Base-by-base conservation (phyloP, 768 basidiomycete species). In the Dioszegia hungarica region DNA sequence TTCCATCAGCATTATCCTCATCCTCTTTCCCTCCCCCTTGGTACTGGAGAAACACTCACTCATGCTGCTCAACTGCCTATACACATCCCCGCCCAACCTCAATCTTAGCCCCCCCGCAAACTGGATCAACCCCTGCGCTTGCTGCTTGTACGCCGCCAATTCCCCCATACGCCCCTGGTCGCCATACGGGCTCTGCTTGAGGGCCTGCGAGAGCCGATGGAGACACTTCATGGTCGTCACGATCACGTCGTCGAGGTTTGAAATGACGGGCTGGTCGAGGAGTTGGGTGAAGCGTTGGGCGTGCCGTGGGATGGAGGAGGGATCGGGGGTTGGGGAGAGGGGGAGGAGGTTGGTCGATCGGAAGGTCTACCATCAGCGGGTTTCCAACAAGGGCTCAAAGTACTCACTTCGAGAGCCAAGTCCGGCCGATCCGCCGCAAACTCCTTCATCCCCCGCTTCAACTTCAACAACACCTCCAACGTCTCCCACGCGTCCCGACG, bases 181-280 rank as follows among this genome's bases (percentile, higher is more conserved):
- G 12, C 86, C 82, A 20, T 83, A 84, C 39, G 81, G 78, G 27
- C 86, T 85, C 11, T 79, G 78, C 75, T 94, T 94, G 56, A 85
- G 79, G 56, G 82, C 83, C 55, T 86, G 86, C 65, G 94, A 88
- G 15, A 93, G 83, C 14, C 82, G 84, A 46, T 88, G 86, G 25
- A 98, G 83, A 27, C 86, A 84, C 70, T 92, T 90, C 95, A 98
- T 99, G 20, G 90, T 87, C 36, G 91, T 82, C 31, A 88, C 83
- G 46, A 98, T 81, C 74, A 95, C 88, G 1, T 84, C 83, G 67
- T 90, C 90, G 74, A 98, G 77, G 78, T 94, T 97, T 62, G 88
- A 84, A 67, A 92, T 89, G 67, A 95, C 79, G 1, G 88, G 82
- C 44, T 66, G 64, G 41, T 79, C 79, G 64, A 94, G 89, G 54